Evolutionary conservation across 768 basidiomycete genomes (phyloP), one percentile per base, ranked within the genome.

Genomic region (Lactifluus volemus): DNA sequence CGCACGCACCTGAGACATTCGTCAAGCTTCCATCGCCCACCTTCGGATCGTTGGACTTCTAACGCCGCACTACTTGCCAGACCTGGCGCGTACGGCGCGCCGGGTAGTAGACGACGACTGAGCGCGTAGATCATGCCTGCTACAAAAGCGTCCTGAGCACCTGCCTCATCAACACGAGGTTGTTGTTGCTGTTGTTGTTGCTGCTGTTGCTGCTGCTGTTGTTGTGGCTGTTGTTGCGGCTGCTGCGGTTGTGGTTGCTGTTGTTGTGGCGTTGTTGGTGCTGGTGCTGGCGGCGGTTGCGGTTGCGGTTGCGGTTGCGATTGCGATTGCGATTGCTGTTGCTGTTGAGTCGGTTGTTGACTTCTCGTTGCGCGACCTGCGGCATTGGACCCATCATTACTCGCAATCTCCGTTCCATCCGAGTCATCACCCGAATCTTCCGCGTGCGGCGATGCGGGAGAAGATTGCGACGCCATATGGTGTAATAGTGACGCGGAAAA

Each of bases 71-170:
- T 25, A 9, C 60, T 65, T n/a, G 64, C 68, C 25, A 77, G 72
- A 1, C 78, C 77, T 29, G 85, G 88, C 9, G 83, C 84, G 71
- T 88, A 92, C n/a, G 88, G 91, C 9, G 80, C 72, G 0, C 91
- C 89, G 36, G 90, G 90, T 50, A 85, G 73, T 55, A 90, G 73
- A 49, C 83, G 78, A 65, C 89, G 75, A 58, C 85, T 90, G 65
- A 93, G 69, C 0, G 89, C 83, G 71, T 83, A 92, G 57, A 93
- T 87, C 89, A 93, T 92, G 8, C 89, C 91, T 0, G 87, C 85
- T n/a, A 90, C 81, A 66, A 91, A 91, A 3, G 89, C 89, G 59
- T 88, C 85, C 65, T 91, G 86, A 1, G 86, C 85, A 1, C 89
- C 89, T 10, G 85, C 80, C 65, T 91, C 89, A 67, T 90, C 89